Evolutionary conservation across 179 eudicot species (phyloP).

Genomic region (Nepenthes alata): DNA sequence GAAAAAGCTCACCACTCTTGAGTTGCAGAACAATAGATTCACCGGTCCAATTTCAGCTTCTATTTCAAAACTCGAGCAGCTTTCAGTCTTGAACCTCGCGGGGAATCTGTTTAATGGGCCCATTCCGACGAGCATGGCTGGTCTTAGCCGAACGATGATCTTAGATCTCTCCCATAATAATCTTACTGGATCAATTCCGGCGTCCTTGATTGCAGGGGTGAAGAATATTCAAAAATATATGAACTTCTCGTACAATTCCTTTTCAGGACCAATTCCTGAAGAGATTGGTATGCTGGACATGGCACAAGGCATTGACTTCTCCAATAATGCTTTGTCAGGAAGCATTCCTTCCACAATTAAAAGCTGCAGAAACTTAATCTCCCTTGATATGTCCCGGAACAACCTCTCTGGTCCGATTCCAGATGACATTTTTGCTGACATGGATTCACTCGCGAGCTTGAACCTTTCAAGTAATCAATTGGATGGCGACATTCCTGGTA

Average conservation of each 20-base stretch:
- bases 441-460: conserved; percentile 32
- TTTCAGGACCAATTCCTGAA: conserved; percentile 40
- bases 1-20: conserved; percentile 34
- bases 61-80: conserved; percentile 44
- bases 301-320: conserved; percentile 70
- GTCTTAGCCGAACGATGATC: conserved; percentile 25
- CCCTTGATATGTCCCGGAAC: conserved; percentile 62
- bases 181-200: conserved; percentile 48
- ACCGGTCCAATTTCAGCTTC: conserved; percentile 41
- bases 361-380: conserved; percentile 51
- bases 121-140: conserved; percentile 39
- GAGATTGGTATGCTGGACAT: conserved; percentile 57
- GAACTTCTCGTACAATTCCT: conserved; percentile 51
- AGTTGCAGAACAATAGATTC: conserved; percentile 39
- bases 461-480: conserved; percentile 60
- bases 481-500: conserved; percentile 47
- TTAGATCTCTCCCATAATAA: conserved; percentile 64
- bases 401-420: conserved; percentile 39
- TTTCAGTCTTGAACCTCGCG: conserved; percentile 52
- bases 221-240: conserved; percentile 43
- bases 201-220: conserved; percentile 40
- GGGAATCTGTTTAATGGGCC: conserved; percentile 56
- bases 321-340: conserved; percentile 64
- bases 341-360: conserved; percentile 37
- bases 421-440: conserved; percentile 19